Percentiles rank a stretch among this genome's conserved stretches.
Evolutionary conservation across 2,329 filamentous ascomycete species (phyloP).

Genomic region (Aspergillus sp.): DNA sequence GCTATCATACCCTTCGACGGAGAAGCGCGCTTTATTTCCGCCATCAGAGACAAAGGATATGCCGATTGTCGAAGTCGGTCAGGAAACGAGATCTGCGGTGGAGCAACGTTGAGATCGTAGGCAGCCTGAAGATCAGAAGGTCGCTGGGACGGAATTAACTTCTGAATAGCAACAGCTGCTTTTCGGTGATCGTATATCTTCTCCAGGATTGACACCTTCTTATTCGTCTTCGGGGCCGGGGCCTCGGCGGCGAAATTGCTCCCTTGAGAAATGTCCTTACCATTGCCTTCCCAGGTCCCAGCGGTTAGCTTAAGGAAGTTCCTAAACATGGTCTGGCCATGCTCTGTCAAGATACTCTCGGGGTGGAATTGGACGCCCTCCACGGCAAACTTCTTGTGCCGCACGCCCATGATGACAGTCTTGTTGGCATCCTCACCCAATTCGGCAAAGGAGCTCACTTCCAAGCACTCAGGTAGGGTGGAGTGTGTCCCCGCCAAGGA

Average conservation of each 20-base stretch:
- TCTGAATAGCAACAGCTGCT: slow-evolving; percentile 75
- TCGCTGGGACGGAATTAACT: slow-evolving; percentile 79
- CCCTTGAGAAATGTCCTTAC: slow-evolving; percentile 35
- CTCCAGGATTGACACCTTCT: slow-evolving; percentile 83
- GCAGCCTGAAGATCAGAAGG: slow-evolving; percentile 80
- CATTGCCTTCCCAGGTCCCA: slow-evolving; percentile 87
- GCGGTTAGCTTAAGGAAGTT: slow-evolving; percentile 89
- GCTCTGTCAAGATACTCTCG: slow-evolving; percentile 90
- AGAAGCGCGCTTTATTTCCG: slow-evolving; percentile 94
- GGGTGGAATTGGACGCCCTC: slow-evolving; percentile 98
- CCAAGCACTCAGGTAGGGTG: slow-evolving; percentile 79
- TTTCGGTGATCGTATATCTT: slow-evolving; percentile 84
- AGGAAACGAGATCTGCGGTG: slow-evolving; percentile 78
- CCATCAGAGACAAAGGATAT: slow-evolving; percentile 89
- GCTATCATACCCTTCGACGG: slow-evolving; percentile 96
- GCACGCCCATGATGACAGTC: slow-evolving; percentile 93
- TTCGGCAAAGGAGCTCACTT: slow-evolving; percentile 87
- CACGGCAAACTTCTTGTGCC: slow-evolving; percentile 86
- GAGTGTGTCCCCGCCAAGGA: slow-evolving; percentile 89
- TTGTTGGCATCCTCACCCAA: slow-evolving; percentile 68
- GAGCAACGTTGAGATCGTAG: slow-evolving; percentile 80
- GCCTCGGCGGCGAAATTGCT: slow-evolving; percentile 17
- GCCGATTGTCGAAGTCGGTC: slow-evolving; percentile 76
- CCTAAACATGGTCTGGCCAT: slow-evolving; percentile 83
- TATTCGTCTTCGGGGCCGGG: slow-evolving; percentile 39